phyloP scores from a whole-genome alignment of 768 basidiomycete genomes.

The Floccularia luteovirens region DNA sequence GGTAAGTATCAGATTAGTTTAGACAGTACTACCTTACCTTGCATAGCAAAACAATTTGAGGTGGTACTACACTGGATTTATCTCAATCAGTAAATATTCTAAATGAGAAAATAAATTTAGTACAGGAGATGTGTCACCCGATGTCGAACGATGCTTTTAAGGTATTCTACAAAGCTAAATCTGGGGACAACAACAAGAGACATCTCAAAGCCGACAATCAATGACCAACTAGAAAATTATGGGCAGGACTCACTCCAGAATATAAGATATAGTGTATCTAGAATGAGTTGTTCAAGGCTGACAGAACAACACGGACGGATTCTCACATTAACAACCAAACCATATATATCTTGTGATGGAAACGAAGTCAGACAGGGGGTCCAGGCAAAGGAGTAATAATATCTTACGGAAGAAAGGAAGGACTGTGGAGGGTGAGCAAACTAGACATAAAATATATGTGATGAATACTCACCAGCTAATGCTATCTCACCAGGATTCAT shows the following conservation, averaged over 20 bases:
- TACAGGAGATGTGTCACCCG: conserved; percentile 51
- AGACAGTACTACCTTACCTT: conserved; percentile 30
- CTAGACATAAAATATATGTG: background rate
- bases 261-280: conserved; percentile 49
- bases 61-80: conserved; percentile 47
- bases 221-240: background rate
- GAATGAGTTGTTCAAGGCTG: conserved; percentile 4
- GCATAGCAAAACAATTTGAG: conserved; percentile 58
- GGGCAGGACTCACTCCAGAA: conserved; percentile 31
- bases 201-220: conserved; percentile 22
- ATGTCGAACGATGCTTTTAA: conserved; percentile 48
- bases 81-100: background rate
- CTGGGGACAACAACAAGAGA: conserved; percentile 58
- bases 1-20: conserved; percentile 2
- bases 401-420: conserved; percentile 56
- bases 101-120: conserved; percentile 8
- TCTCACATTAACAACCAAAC: conserved; percentile 47
- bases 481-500: conserved; percentile 48
- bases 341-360: conserved; percentile 66
- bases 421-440: conserved; percentile 20
- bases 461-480: conserved; percentile 38
- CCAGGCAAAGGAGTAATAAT: background rate
- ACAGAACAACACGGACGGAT: background rate
- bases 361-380: no score
- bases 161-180: conserved; percentile 49